A percentile compares a stretch with the other conserved stretches of the same genome.
Evolutionary conservation across 164 flowering plant genomes (phyloP).

Genomic region (Liriodendron chinense): DNA sequence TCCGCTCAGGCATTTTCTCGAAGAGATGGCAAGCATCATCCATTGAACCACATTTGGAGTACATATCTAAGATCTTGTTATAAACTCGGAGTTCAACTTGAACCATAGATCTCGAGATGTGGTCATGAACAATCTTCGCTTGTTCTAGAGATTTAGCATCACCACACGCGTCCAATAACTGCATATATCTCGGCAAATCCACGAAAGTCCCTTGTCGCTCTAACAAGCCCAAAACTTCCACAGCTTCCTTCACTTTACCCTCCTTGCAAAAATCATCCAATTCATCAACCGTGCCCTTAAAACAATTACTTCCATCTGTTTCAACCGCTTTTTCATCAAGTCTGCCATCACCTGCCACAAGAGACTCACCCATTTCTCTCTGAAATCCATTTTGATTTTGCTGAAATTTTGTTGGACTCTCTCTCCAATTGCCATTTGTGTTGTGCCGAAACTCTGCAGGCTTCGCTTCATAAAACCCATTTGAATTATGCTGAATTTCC

Average conservation of each 20-base stretch:
- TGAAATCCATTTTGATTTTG: slow-evolving; percentile 8
- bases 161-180: slow-evolving; percentile 56
- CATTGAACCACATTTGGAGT: slow-evolving; percentile 57
- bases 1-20: slow-evolving; percentile 48
- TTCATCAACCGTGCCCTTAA: slow-evolving; percentile 46
- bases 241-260: slow-evolving; percentile 60
- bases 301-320: slow-evolving; percentile 18
- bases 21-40: slow-evolving; percentile 54
- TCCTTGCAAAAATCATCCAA: slow-evolving; percentile 52
- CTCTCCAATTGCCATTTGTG: slow-evolving; percentile 7
- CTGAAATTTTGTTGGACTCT: neutral
- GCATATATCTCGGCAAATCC: slow-evolving; percentile 42
- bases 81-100: slow-evolving; percentile 33
- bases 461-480: slow-evolving; percentile 6
- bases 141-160: slow-evolving; percentile 48
- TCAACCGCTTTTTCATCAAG: slow-evolving; percentile 20
- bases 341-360: neutral
- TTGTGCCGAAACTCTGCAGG: neutral
- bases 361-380: slow-evolving; percentile 11
- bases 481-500: slow-evolving; percentile 10
- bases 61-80: slow-evolving; percentile 69
- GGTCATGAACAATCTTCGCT: slow-evolving; percentile 58
- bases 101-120: slow-evolving; percentile 28
- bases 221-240: slow-evolving; percentile 46
- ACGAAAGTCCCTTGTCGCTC: slow-evolving; percentile 35